A percentile compares a stretch with the other conserved stretches of the same genome.
phyloP scores from a whole-genome alignment of 164 flowering plant genomes.

The Saururus chinensis region DNA sequence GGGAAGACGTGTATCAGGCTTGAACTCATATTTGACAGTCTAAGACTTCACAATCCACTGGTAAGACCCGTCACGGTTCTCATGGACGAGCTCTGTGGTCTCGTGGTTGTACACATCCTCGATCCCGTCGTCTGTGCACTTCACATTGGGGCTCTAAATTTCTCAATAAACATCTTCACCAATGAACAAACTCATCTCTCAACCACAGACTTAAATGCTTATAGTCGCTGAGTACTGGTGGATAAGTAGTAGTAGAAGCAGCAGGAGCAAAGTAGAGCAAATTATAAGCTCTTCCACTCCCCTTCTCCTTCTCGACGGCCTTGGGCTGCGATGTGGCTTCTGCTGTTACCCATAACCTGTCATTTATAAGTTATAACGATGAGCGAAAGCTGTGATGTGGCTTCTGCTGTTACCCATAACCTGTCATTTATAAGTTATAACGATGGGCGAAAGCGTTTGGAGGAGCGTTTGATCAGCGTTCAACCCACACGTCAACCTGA shows the following conservation, averaged over 20 bases:
- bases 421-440: background rate
- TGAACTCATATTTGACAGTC: constrained; percentile 78
- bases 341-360: background rate
- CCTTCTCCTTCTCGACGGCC: background rate
- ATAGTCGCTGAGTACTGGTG: too few relatives aligned
- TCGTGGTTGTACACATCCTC: constrained; percentile 72
- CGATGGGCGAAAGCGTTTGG: too few relatives aligned
- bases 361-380: too few relatives aligned
- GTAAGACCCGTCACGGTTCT: constrained; percentile 63
- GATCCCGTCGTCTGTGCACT: constrained; percentile 72
- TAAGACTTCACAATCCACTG: constrained; percentile 94
- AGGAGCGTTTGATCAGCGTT: too few relatives aligned
- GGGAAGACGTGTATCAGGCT: constrained; percentile 72
- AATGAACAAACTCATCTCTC: background rate
- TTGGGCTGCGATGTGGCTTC: too few relatives aligned
- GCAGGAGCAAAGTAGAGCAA: background rate
- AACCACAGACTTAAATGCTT: too few relatives aligned
- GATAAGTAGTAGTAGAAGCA: background rate
- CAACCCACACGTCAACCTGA: too few relatives aligned
- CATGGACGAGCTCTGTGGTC: constrained; percentile 91
- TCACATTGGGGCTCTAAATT: constrained; percentile 78
- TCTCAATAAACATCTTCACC: constrained; percentile 79
- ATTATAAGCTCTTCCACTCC: too few relatives aligned
- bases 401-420: background rate
- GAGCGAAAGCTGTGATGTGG: too few relatives aligned